phyloP scores from a whole-genome alignment of 192 early-diverging fungal genomes.

The Entrophospora sp. region DNA sequence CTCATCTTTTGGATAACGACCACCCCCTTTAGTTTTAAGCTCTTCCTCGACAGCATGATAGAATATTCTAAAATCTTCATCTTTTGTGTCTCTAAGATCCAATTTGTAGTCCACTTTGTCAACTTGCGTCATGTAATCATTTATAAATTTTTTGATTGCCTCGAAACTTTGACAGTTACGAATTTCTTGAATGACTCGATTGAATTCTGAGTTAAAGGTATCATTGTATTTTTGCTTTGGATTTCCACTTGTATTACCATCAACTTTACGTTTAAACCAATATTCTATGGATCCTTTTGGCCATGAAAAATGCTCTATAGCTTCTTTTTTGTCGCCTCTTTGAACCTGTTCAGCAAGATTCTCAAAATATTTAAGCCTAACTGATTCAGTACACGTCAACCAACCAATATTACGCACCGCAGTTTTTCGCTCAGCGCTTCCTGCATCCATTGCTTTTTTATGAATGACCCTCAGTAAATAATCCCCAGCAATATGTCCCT shows the following conservation, averaged over 20 bases:
- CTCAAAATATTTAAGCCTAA: conserved; percentile 11
- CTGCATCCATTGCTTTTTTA: conserved; percentile 11
- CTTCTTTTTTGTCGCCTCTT: neutral
- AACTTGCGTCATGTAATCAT: conserved; percentile 8
- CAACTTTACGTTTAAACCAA: neutral
- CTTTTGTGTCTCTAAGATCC: neutral
- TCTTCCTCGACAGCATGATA: neutral
- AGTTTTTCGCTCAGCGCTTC: neutral
- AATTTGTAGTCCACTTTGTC: conserved; percentile 6
- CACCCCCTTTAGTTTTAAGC: neutral
- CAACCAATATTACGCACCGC: neutral
- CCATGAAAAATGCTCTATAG: neutral
- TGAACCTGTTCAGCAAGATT: conserved; percentile 6
- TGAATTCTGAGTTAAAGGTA: conserved; percentile 4
- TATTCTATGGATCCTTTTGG: neutral
- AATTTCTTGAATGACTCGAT: neutral
- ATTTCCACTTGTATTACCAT: neutral
- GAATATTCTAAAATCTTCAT: neutral
- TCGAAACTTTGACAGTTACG: conserved; percentile 9
- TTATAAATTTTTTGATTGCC: conserved; percentile 9
- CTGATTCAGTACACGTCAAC: neutral
- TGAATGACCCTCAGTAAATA: conserved; percentile 4
- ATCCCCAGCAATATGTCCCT: neutral
- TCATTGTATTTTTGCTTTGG: neutral
- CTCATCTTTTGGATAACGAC: neutral